Conservation (phyloP, 805 yeast genomes). For the Lachancea sp. region DNA sequence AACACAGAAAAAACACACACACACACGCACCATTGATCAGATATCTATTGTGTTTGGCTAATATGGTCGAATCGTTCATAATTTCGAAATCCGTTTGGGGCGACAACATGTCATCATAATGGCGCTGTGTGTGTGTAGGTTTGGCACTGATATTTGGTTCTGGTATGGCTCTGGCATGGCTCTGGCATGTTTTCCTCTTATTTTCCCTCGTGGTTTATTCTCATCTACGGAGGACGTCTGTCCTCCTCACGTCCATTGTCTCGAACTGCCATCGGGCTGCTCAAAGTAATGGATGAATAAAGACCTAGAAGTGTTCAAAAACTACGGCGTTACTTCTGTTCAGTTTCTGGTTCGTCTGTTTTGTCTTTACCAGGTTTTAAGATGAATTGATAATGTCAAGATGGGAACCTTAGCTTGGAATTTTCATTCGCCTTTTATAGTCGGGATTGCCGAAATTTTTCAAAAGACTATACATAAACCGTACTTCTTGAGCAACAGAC, state of each 20-base stretch:
- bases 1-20: too few relatives aligned
- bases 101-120: conserved; percentile 36
- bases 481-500: too few relatives aligned
- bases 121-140: background rate
- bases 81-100: conserved; percentile 35
- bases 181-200: too few relatives aligned
- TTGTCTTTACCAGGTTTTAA: too few relatives aligned
- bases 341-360: background rate
- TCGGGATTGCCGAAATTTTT: too few relatives aligned
- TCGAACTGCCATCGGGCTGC: conserved; percentile 1
- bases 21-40: conserved; percentile 23
- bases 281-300: background rate
- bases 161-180: too few relatives aligned
- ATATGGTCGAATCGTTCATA: conserved; percentile 24
- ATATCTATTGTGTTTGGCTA: conserved; percentile 37
- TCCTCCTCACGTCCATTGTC: conserved; percentile 7
- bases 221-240: conserved; percentile 20
- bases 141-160: too few relatives aligned
- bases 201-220: background rate
- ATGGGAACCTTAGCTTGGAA: too few relatives aligned
- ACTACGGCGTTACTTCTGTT: background rate
- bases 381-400: too few relatives aligned
- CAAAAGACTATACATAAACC: too few relatives aligned
- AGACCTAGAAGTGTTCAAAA: too few relatives aligned
- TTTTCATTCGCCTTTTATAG: too few relatives aligned